A percentile compares a stretch with the other conserved stretches of the same genome.
These are phyloP conservation scores for Rhodotorula sp. DNA, from an alignment of 1,284 basidiomycete genomes.

Conservation along the genomic window DNA sequence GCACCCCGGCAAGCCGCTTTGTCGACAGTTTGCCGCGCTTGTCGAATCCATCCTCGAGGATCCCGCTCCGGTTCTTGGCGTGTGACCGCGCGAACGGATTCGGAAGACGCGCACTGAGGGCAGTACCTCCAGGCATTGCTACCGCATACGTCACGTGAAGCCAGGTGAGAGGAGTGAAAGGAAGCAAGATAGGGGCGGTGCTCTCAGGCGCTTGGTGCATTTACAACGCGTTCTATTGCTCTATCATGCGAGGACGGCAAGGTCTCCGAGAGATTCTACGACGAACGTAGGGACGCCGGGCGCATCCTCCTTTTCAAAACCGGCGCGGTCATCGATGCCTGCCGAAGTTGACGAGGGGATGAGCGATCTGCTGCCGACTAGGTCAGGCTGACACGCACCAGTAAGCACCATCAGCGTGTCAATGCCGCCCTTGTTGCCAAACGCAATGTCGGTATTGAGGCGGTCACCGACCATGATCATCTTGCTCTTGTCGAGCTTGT, in stretches of 20 bases:
- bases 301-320: conserved; percentile 34
- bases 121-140: conserved; percentile 11
- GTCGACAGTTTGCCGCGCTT: conserved; percentile 11
- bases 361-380: not conserved
- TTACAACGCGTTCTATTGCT: not conserved
- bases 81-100: not conserved
- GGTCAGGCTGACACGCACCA: conserved; percentile 55
- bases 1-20: not conserved
- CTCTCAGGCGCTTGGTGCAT: too few relatives aligned
- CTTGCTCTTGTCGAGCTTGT: conserved; percentile 76
- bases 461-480: conserved; percentile 98
- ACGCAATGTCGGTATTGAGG: conserved; percentile 81
- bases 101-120: not conserved
- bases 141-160: not conserved
- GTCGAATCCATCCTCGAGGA: conserved; percentile 13
- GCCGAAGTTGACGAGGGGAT: not conserved
- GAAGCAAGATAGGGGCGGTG: not conserved
- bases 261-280: conserved; percentile 29
- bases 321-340: conserved; percentile 33
- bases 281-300: conserved; percentile 36
- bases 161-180: not conserved
- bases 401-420: conserved; percentile 88
- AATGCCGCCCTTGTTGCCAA: conserved; percentile 82
- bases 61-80: conserved; percentile 15
- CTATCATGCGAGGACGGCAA: conserved; percentile 10